Evolutionary conservation across 345 rosid genomes (phyloP), one percentile per base, ranked within the genome.

Genomic region (Rhodomyrtus tomentosa): DNA sequence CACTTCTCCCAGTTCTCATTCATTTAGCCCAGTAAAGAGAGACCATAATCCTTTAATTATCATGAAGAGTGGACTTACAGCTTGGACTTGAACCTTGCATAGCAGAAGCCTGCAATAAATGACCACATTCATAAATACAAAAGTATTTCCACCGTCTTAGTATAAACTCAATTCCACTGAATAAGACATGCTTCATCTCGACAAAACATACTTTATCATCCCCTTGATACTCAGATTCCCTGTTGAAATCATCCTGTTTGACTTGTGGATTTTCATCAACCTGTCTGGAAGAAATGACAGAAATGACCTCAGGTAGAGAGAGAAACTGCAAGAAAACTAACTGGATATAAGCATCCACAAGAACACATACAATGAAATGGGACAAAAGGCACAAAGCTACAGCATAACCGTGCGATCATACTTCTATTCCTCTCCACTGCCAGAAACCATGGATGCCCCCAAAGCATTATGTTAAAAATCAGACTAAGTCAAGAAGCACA

Each of bases 191-290:
- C 42, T 20, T 53, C 29, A 36, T 62, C 27, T 50, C 1, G 12
- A 59, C 53, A 62, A 29, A 29, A 86, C 87, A 48, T 55, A 86
- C 85, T 74, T 56, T 82, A 36, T 73, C 16, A 13, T 10, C 62
- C 55, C 50, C 59, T 7, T 36, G 51, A 73, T 49, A 36, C 56
- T 86, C 58, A 83, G 82, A 55, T 32, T n/a, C 52, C 68, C 81
- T 56, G 29, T 29, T n/a, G 32, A 21, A 58, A n/a, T 83, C 25
- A 50, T 42, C 40, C 76, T 22, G 15, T 76, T 74, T 81, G 76
- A 55, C 56, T 53, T 74, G 76, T 76, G 79, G 83, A 40, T 76
- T 84, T 72, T 86, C 87, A 72, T 86, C 40, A 36, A 56, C 49
- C 74, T 55, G 82, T 36, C 87, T 86, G 87, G 50, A 73, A 55